Conservation (phyloP, 2,329 filamentous ascomycete genomes). For the Talaromyces sp. region DNA sequence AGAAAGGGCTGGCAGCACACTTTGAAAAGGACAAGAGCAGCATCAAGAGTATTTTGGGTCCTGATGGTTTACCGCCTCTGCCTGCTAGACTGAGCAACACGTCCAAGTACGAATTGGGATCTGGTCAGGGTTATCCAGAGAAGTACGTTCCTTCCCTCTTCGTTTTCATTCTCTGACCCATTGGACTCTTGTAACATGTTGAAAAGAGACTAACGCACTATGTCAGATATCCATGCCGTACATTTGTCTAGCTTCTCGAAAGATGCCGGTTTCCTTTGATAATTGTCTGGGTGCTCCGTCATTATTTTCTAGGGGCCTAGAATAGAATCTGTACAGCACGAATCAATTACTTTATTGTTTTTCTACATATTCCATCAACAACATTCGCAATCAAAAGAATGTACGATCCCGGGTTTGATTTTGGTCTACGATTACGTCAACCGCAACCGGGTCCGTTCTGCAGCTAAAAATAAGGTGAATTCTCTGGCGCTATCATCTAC, state of each 20-base stretch:
- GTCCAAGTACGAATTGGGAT: conserved; percentile 60
- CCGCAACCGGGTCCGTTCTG: neutral
- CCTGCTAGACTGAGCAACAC: conserved; percentile 63
- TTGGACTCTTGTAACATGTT: too few relatives aligned
- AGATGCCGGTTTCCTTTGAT: neutral
- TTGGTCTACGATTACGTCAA: neutral
- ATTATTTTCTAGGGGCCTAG: neutral
- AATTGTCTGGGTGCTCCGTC: neutral
- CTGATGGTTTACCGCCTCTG: conserved; percentile 77
- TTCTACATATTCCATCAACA: neutral
- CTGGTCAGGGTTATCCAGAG: conserved; percentile 63
- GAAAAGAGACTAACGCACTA: neutral
- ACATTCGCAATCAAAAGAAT: neutral
- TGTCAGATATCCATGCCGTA: conserved; percentile 43
- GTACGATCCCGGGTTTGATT: neutral
- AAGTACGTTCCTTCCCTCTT: conserved; percentile 50
- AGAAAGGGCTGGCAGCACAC: conserved; percentile 64
- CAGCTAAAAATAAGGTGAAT: neutral
- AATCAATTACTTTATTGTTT: neutral
- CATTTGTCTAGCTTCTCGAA: conserved; percentile 34
- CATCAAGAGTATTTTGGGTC: conserved; percentile 59
- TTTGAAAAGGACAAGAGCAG: conserved; percentile 61
- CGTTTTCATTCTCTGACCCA: neutral
- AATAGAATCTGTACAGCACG: neutral
- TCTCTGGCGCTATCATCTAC: too few relatives aligned